Evolutionary conservation across 2,329 filamentous ascomycete genomes (phyloP), one percentile per base, ranked within the genome.

Genomic region (Helicocarpus griseus): DNA sequence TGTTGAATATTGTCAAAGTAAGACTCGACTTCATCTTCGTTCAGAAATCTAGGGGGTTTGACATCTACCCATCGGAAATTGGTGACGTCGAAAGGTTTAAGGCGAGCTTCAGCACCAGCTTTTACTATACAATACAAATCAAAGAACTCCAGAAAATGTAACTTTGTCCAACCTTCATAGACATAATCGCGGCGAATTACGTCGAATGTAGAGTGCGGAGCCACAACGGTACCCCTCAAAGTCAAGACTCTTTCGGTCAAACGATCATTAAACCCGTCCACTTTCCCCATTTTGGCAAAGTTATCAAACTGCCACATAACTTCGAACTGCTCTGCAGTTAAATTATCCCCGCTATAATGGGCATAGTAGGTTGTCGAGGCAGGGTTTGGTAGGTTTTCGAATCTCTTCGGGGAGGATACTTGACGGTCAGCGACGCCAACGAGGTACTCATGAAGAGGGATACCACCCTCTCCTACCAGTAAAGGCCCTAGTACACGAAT

Each of bases 121-220:
- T 47, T 51, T 14, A 28, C 11, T 3, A 48, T 22, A 39, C 50
- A 45, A 24, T 53, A 55, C n/a, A 39, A 29, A 4, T 45, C 13
- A 41, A 53, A 55, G 19, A 55, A 55, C 19, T 8, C 22, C 4
- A 28, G 13, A 19, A 53, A 53, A 22, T 55, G 51, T 5, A n/a
- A 19, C n/a, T 44, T 14, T 5, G 21, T 50, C 53, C 48, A 55
- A 11, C 44, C 39, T 33, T 50, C 26, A 26, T 48, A 48, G 6
- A 17, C 11, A 22, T 35, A 53, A 21, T 19, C 38, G 7, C 41
- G 41, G 19, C n/a, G 35, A 21, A 13, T 5, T 26, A 28, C 17
- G 31, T 55, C 19, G 29, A 44, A 48, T 5, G 43, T 26, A 7
- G 51, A 31, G 13, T 22, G 14, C 19, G 51, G 46, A 7, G 13